Conservation (phyloP, 768 basidiomycete species). For the Russula ochroleuca region DNA sequence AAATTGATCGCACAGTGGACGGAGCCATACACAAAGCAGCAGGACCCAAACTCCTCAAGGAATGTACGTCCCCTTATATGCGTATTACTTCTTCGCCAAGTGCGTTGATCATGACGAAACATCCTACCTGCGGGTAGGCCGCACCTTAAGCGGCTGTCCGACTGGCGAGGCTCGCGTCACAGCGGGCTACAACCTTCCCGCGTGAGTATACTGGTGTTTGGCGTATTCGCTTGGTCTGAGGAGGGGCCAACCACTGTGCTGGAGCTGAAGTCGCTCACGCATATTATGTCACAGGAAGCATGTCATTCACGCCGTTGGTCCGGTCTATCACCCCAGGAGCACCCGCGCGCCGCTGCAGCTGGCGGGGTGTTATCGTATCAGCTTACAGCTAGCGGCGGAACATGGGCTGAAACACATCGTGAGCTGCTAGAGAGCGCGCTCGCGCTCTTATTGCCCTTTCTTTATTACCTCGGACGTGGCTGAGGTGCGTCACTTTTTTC, state of each 20-base stretch:
- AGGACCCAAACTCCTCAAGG: conserved; percentile 56
- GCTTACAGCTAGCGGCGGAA: conserved; percentile 57
- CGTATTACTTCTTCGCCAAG: background rate
- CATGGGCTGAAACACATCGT: conserved; percentile 64
- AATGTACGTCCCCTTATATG: conserved; percentile 48
- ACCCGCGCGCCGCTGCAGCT: conserved; percentile 51
- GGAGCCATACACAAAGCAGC: conserved; percentile 79
- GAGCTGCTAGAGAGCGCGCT: conserved; percentile 28
- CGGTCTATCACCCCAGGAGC: conserved; percentile 49
- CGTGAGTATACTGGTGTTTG: conserved; percentile 50
- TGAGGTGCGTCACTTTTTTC: background rate
- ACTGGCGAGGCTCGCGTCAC: conserved; percentile 80
- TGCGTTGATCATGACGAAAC: background rate
- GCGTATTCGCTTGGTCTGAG: background rate
- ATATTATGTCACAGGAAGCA: conserved; percentile 44
- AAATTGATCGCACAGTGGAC: conserved; percentile 49
- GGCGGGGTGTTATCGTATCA: conserved; percentile 62
- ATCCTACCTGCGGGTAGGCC: conserved; percentile 37
- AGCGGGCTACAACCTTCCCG: conserved; percentile 66
- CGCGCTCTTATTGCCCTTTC: background rate
- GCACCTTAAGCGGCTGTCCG: conserved; percentile 57
- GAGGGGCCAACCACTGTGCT: background rate
- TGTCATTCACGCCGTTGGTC: conserved; percentile 81
- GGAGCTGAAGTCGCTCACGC: background rate
- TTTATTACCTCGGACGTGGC: background rate